phyloP scores from a whole-genome alignment of 1,139 yeast species.

The Magnusiomyces sp. region DNA sequence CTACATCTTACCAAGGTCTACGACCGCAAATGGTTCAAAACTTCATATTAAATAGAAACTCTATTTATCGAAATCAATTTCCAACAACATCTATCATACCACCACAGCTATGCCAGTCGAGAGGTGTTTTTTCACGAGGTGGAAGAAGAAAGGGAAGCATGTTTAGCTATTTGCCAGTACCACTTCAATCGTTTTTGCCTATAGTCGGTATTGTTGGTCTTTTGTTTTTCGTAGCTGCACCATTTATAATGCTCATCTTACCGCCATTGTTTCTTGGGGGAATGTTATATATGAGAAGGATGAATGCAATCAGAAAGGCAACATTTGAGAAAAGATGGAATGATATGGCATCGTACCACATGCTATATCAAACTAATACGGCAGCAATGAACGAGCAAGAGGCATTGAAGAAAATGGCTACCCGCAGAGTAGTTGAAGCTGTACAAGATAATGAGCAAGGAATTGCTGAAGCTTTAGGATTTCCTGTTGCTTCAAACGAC shows the following conservation, averaged over 20 bases:
- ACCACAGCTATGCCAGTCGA: too few relatives aligned
- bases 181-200: conserved; percentile 11
- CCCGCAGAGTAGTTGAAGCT: conserved; percentile 21
- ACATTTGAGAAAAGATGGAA: conserved; percentile 24
- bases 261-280: conserved; percentile 22
- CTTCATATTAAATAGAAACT: too few relatives aligned
- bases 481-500: conserved; percentile 1
- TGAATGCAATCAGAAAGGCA: conserved; percentile 15
- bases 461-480: conserved; percentile 18
- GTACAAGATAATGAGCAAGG: conserved; percentile 21
- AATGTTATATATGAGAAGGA: conserved; percentile 19
- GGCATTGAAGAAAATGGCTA: conserved; percentile 16
- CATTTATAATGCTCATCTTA: conserved; percentile 18
- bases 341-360: conserved; percentile 23
- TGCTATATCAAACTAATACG: conserved; percentile 17
- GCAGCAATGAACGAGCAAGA: conserved; percentile 15
- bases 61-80: too few relatives aligned
- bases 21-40: too few relatives aligned
- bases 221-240: conserved; percentile 22
- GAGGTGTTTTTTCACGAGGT: too few relatives aligned
- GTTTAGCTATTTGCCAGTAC: conserved; percentile 9
- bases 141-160: not conserved
- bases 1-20: too few relatives aligned
- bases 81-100: too few relatives aligned
- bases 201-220: conserved; percentile 11